Evolutionary conservation across 148 eudicot species (phyloP), one percentile per base, ranked within the genome.

Genomic region (Heliamphora exappendiculata): DNA sequence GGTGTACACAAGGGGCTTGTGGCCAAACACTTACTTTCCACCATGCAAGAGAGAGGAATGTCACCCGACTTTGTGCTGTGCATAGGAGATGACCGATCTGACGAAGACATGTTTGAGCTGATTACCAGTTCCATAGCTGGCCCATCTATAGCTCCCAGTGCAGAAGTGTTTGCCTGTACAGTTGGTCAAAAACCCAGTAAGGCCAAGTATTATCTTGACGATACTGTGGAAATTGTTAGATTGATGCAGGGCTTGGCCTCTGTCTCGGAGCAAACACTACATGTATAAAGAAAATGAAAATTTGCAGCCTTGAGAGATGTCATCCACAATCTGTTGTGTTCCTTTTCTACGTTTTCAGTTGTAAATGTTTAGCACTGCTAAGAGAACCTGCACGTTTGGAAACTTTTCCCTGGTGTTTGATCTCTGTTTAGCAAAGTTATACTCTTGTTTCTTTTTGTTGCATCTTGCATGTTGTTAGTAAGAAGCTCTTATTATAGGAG

Each of bases 41-140:
- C 76, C 3, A 85, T 89, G 88, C 83, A 81, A 78, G 85, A 83
- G 41, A 76, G 73, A 22, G 88, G 75, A 28, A 78, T 80, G 79
- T 67, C 78, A 1, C 90, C 92, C 0, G 88, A 89, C 73, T 89
- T 89, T 39, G 78, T 89, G 12, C 75, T 89, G 33, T 89, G 92
- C 75, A 85, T 89, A n/a, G 92, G 92, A 51, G 92, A 89, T 14
- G 92, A 89, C 66, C 84, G 92, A 19, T 89, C 92, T 0, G 92
- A 89, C 45, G 92, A 89, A 73, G 92, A 89, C 76, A 89, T 89
- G 92, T 89, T 89, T 36, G 92, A 89, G 85, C 85, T 78, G 37
- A 86, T 89, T 24, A 76, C 59, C 7, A 83, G 85, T 67, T 83
- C 85, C 29, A 67, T 76, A n/a, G 79, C 76, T 22, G 84, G 83